These are phyloP conservation scores for Cladophialophora immunda DNA, from an alignment of 2,329 filamentous ascomycete genomes.

Conservation along the genomic window DNA sequence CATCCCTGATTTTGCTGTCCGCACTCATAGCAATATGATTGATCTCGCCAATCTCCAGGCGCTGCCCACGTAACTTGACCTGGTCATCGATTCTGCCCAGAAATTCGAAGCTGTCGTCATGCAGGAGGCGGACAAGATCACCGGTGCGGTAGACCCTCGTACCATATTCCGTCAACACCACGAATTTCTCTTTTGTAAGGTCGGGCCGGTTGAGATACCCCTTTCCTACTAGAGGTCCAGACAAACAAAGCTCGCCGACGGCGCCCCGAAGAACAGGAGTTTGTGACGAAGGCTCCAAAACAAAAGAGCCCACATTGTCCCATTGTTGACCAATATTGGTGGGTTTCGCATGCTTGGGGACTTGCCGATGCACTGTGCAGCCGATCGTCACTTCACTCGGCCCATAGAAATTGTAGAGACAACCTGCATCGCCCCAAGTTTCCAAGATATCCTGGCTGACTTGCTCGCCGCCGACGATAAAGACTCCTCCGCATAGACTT, in stretches of 20 bases:
- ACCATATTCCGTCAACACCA: constrained; percentile 63
- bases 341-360: constrained; percentile 78
- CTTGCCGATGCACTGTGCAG: constrained; percentile 86
- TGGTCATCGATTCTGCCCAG: constrained; percentile 89
- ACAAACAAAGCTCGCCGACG: constrained; percentile 88
- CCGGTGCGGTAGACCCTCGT: constrained; percentile 85
- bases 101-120: constrained; percentile 86
- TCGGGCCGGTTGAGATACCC: constrained; percentile 84
- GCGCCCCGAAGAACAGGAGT: constrained; percentile 78
- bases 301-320: constrained; percentile 84
- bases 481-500: constrained; percentile 80
- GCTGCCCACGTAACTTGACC: constrained; percentile 87
- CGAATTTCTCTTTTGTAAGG: constrained; percentile 81
- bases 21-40: constrained; percentile 79
- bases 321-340: constrained; percentile 91
- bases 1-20: constrained; percentile 68
- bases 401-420: constrained; percentile 92
- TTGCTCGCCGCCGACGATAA: constrained; percentile 91
- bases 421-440: constrained; percentile 78
- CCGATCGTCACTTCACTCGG: constrained; percentile 94
- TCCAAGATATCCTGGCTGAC: constrained; percentile 90
- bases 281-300: constrained; percentile 75
- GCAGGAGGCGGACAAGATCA: constrained; percentile 81
- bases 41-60: constrained; percentile 90
- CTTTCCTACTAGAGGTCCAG: constrained; percentile 84